These are phyloP conservation scores for Pseudonitzschia delicatissima DNA, from an alignment of 108 stramenopile genomes.

Conservation along the genomic window DNA sequence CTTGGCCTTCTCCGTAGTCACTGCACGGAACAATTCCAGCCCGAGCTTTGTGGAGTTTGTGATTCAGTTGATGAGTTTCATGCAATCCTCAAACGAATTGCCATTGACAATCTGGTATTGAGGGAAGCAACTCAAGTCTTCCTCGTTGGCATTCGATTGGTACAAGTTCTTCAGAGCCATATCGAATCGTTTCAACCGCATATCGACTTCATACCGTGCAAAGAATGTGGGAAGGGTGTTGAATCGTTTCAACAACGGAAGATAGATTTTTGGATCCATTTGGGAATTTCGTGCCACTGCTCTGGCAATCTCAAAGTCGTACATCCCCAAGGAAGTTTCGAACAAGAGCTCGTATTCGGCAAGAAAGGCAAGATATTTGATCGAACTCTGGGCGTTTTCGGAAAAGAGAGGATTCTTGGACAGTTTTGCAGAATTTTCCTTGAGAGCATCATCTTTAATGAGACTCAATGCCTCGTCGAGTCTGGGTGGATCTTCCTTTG, in stretches of 20 bases:
- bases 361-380: conserved; percentile 89
- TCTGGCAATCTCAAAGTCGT: conserved; percentile 86
- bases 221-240: conserved; percentile 49
- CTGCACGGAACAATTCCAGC: conserved; percentile 48
- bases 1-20: conserved; percentile 32
- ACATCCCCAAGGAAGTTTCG: conserved; percentile 88
- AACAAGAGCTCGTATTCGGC: conserved; percentile 84
- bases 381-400: conserved; percentile 72
- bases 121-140: conserved; percentile 19
- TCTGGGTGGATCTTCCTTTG: conserved; percentile 80
- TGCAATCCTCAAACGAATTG: conserved; percentile 54
- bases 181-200: conserved; percentile 78
- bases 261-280: conserved; percentile 93
- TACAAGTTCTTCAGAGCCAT: conserved; percentile 64
- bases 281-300: conserved; percentile 88
- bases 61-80: conserved; percentile 68
- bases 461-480: conserved; percentile 74
- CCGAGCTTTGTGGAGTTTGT: conserved; percentile 51
- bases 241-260: conserved; percentile 81
- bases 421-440: conserved; percentile 19
- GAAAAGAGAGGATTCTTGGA: conserved; percentile 58
- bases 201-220: conserved; percentile 75
- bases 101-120: conserved; percentile 14
- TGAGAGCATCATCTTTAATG: conserved; percentile 55
- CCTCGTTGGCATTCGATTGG: conserved; percentile 25